Evolutionary conservation across 2,329 filamentous ascomycete genomes (phyloP), one percentile per base, ranked within the genome.

Genomic region (Aspergillus oerlinghausenensis): DNA sequence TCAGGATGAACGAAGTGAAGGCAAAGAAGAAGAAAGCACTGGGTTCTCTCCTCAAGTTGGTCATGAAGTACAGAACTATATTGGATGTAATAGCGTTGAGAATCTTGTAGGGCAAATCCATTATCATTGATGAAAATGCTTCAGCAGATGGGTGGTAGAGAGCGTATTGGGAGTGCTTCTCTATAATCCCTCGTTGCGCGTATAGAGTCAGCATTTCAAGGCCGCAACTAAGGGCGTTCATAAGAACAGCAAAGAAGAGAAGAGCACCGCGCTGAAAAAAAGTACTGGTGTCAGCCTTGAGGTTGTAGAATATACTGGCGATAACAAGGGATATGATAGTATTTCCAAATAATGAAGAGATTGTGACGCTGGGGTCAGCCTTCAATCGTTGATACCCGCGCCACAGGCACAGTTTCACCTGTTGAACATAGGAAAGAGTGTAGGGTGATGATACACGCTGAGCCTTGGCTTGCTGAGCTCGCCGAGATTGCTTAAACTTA

Each of bases 1-100:
- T 89, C 1, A 84, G 84, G 60, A 81, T 70, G 75, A 93, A 91
- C 2, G 85, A 87, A 66, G 92, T 81, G 53, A 96, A 78, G 52
- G 90, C 73, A 80, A 89, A 94, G 77, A 92, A 88, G 80, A 96
- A 96, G 79, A 93, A 95, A 1, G 85, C 75, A 1, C 86, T 87
- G 0, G 89, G 79, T 62, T 88, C 85, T 55, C 90, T 81, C 52
- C 88, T 83, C 25, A 96, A 77, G 60, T 92, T 89, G 0, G 88
- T 88, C 84, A 96, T 87, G 73, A 96, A 95, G 76, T 96, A 96
- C 3, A 96, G 73, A 1, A 84, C 79, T 23, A 91, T 52, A 70
- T 95, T 93, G 79, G 93, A 94, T 3, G 83, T 73, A 60, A 93
- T 81, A 2, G 83, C 75, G 64, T 91, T 92, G 23, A 73, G 47